Evolutionary conservation across 129 eudicot species (phyloP).

Genomic region (Dittrichia graveolens): DNA sequence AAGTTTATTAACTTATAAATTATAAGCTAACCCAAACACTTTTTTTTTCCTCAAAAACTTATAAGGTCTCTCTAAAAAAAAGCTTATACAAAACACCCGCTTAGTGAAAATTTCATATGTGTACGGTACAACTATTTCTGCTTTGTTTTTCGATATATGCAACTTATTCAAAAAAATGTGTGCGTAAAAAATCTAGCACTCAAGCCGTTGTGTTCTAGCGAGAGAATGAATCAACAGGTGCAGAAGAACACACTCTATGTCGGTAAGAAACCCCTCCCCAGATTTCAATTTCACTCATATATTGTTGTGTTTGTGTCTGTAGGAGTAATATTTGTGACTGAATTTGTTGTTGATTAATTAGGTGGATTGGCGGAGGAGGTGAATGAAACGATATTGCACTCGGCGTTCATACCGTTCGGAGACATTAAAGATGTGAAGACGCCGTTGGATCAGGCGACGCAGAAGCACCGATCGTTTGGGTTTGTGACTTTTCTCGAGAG

Average conservation of each 20-base stretch:
- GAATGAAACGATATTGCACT: constrained; percentile 83
- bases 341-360: constrained; percentile 21
- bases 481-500: constrained; percentile 86
- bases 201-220: background rate
- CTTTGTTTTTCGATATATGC: too few relatives aligned
- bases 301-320: background rate
- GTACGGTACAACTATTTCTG: too few relatives aligned
- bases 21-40: too few relatives aligned
- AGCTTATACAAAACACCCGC: too few relatives aligned
- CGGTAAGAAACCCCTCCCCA: constrained; percentile 44
- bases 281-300: background rate
- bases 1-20: too few relatives aligned
- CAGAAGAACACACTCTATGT: constrained; percentile 98
- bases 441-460: constrained; percentile 94
- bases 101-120: too few relatives aligned
- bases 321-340: background rate
- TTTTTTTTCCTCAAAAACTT: too few relatives aligned
- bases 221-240: constrained; percentile 58
- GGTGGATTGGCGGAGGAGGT: constrained; percentile 97
- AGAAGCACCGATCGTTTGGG: constrained; percentile 93
- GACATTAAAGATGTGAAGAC: constrained; percentile 97
- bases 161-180: too few relatives aligned
- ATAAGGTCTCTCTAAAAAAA: too few relatives aligned
- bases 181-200: background rate
- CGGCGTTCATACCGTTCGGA: constrained; percentile 96